Evolutionary conservation across 2,329 filamentous ascomycete genomes (phyloP), one percentile per base, ranked within the genome.

Genomic region (Leptoxyphium fumago): DNA sequence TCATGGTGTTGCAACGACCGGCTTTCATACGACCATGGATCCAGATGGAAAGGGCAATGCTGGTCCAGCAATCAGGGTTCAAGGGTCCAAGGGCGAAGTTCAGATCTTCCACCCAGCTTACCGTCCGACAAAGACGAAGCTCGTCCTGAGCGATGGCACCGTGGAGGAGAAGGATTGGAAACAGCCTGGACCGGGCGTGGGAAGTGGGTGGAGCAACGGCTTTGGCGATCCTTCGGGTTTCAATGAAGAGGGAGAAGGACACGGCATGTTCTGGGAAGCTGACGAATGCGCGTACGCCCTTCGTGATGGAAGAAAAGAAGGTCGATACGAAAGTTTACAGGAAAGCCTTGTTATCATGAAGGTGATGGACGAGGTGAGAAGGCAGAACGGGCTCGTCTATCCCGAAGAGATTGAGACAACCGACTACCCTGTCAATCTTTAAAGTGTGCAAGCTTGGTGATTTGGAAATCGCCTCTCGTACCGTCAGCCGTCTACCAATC

Each of bases 321-420:
- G 84, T 59, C 71, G 74, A 40, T 73, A 72, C 10, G 66, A 91
- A 63, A 77, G 80, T 15, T 75, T 77, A 69, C 72, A 76, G 39
- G 87, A 94, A 72, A 89, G 82, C 57, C 70, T 93, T 44, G 72
- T 79, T 41, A 85, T 94, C 50, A 94, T 94, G 86, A 80, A 88
- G 59, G 70, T 74, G 2, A 82, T 83, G 79, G 80, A 84, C 66
- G 74, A 80, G 63, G 75, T 78, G 10, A 68, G 79, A 54, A 72
- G 65, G 59, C 77, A 82, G 63, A 72, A 73, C 42, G 74, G 71
- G 2, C 62, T 84, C 59, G 68, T 56, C 43, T 83, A 81, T 63
- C 77, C 78, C 1, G 70, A 78, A 50, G 71, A 73, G 60, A 82
- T 84, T 57, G 79, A 83, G 70, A 75, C 66, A 42, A 66, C 66